These are phyloP conservation scores for Glonium stellatum DNA, from an alignment of 495 filamentous ascomycete species.

Conservation along the genomic window DNA sequence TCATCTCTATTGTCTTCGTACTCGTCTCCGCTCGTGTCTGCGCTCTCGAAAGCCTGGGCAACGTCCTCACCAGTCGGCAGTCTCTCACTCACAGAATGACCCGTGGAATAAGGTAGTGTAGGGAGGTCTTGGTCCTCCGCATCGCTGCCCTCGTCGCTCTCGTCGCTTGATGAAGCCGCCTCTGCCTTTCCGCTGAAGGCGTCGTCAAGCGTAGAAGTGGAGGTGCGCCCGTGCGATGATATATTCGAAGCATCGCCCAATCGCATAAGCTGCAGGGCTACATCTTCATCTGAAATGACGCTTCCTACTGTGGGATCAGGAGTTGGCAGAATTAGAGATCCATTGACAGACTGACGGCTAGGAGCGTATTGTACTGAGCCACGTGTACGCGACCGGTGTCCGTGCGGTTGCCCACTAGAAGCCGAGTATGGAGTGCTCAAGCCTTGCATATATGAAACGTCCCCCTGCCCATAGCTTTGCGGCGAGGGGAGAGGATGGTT, in stretches of 20 bases:
- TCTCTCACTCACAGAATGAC: background rate
- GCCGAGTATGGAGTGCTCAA: constrained; percentile 48
- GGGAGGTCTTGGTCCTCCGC: constrained; percentile 55
- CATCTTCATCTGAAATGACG: constrained; percentile 91
- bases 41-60: constrained; percentile 60
- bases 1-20: constrained; percentile 58
- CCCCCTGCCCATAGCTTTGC: constrained; percentile 59
- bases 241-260: constrained; percentile 87
- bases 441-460: constrained; percentile 42
- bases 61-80: constrained; percentile 50
- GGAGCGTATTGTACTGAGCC: constrained; percentile 43
- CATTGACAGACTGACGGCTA: constrained; percentile 38
- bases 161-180: constrained; percentile 75
- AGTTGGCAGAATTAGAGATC: constrained; percentile 63
- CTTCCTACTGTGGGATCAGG: constrained; percentile 83
- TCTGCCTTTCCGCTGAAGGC: constrained; percentile 83
- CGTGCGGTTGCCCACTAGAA: constrained; percentile 50
- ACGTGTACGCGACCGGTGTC: constrained; percentile 61
- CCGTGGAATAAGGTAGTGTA: constrained; percentile 41
- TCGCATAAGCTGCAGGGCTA: constrained; percentile 91
- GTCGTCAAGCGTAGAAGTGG: constrained; percentile 89
- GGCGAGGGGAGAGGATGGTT: constrained; percentile 69
- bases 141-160: constrained; percentile 60
- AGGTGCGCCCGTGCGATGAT: constrained; percentile 73
- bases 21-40: constrained; percentile 62